Evolutionary conservation across 192 early-diverging fungal genomes (phyloP), one percentile per base, ranked within the genome.

Genomic region (Oehlia diaphana): DNA sequence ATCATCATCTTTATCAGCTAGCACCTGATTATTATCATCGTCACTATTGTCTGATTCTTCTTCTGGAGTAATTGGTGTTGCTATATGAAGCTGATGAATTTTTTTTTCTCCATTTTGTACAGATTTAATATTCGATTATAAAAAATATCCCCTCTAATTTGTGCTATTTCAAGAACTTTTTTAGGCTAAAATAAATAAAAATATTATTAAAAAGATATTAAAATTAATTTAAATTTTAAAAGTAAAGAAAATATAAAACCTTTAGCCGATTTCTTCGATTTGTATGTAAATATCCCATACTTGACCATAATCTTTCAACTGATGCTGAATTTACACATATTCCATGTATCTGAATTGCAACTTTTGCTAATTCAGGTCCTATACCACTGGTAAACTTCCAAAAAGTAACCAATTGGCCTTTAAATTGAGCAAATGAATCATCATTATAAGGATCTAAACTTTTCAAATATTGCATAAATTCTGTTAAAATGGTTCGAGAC

Each of bases 71-170:
- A 64, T 76, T 62, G 62, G 74, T 35, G 13, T 64, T 76, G 37
- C 35, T 42, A 76, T 63, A 76, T 76, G 21, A 64, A 76, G 12
- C 4, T 31, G 31, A 42, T 28, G 63, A 23, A 62, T 10, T 76
- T 64, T 49, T 37, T 74, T 6, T 35, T 76, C 28, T 23, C 62
- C 10, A 64, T 76, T 21, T 19, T 39, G 9, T 47, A 44, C 14
- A 35, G 49, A 1, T 31, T 37, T 62, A 65, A 62, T 64, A 44
- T 64, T 44, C 21, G 0, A 64, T 76, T 23, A 26, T 64, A 62
- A 42, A 76, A 37, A 62, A 76, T 76, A 23, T 76, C 37, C 28
- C 62, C 28, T n/a, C 58, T 13, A 44, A 76, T 63, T 65, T 76
- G 53, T 8, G 21, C 23, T 10, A 73, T 73, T 73, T 16, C 47